Conservation (phyloP, 768 basidiomycete genomes). For the Lentinula sp. region DNA sequence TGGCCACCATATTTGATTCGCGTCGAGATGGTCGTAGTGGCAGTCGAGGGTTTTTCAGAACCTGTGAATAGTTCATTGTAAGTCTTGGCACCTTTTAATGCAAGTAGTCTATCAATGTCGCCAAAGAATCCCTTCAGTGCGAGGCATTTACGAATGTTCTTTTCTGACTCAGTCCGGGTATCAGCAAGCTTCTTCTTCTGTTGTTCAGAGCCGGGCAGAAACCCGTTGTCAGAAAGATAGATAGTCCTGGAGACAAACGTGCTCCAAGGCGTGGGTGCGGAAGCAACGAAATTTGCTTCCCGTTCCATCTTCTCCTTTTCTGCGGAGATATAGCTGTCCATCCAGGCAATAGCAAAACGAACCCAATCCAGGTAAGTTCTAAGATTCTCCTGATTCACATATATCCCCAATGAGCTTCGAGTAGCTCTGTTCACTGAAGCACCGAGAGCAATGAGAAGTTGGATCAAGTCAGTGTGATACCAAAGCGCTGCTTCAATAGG, state of each 20-base stretch:
- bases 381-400: slow-evolving; percentile 13
- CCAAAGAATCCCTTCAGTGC: slow-evolving; percentile 25
- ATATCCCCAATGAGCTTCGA: slow-evolving; percentile 15
- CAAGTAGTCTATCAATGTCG: slow-evolving; percentile 26
- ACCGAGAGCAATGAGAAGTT: slow-evolving; percentile 31
- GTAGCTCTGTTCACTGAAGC: slow-evolving; percentile 27
- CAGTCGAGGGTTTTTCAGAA: slow-evolving; percentile 9
- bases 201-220: background rate
- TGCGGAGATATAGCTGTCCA: slow-evolving; percentile 16
- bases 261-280: slow-evolving; percentile 9
- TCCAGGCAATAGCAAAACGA: slow-evolving; percentile 19
- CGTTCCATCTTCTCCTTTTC: slow-evolving; percentile 12
- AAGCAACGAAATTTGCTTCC: background rate
- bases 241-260: slow-evolving; percentile 5
- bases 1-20: background rate
- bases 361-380: slow-evolving; percentile 34
- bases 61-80: slow-evolving; percentile 35
- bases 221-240: background rate
- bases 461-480: slow-evolving; percentile 28
- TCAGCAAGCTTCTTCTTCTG: slow-evolving; percentile 5
- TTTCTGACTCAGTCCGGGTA: slow-evolving; percentile 5
- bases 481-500: slow-evolving; percentile 33
- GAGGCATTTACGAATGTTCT: slow-evolving; percentile 15
- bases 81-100: slow-evolving; percentile 30
- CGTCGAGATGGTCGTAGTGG: slow-evolving; percentile 7